A percentile compares a stretch with the other conserved stretches of the same genome.
phyloP scores from a whole-genome alignment of 1,284 basidiomycete genomes.

The Rhodotorula sp. region DNA sequence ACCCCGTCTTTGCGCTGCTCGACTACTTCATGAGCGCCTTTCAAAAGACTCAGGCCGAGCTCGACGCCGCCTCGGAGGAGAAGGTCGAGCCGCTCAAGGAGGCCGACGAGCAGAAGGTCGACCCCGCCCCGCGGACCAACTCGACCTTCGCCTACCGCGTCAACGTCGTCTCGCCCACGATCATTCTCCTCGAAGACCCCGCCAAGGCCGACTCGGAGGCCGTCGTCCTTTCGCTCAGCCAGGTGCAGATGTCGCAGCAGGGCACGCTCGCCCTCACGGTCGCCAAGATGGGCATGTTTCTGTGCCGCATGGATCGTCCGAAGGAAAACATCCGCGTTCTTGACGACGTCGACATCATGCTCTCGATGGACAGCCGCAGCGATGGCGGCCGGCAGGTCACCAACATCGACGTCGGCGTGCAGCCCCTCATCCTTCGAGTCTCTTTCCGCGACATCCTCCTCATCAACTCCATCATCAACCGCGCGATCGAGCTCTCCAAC shows the following conservation, averaged over 20 bases:
- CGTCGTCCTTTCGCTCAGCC: constrained; percentile 79
- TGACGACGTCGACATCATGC: constrained; percentile 86
- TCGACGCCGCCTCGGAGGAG: constrained; percentile 15
- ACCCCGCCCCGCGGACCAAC: constrained; percentile 32
- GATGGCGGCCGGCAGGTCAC: constrained; percentile 73
- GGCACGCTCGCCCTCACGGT: constrained; percentile 82
- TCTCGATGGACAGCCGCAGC: constrained; percentile 82
- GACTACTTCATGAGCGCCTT: constrained; percentile 79
- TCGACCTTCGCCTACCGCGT: constrained; percentile 66
- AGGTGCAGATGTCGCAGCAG: constrained; percentile 90
- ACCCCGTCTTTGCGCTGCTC: constrained; percentile 84
- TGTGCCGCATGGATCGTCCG: constrained; percentile 81
- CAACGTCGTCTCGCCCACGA: constrained; percentile 87
- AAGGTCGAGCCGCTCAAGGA: constrained; percentile 37
- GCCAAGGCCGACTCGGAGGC: constrained; percentile 77
- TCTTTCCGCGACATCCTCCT: constrained; percentile 91
- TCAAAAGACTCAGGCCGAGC: constrained; percentile 8
- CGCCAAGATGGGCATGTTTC: constrained; percentile 86
- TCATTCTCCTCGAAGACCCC: constrained; percentile 87
- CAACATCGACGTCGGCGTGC: constrained; percentile 76
- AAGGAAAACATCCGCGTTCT: constrained; percentile 86
- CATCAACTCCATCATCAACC: constrained; percentile 85
- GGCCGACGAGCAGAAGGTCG: constrained; percentile 38
- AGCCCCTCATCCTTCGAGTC: constrained; percentile 83
- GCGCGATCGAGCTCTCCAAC: constrained; percentile 71